A percentile compares a stretch with the other conserved stretches of the same genome.
Conservation (phyloP, 106 monocot species). For the Platanthera zijinensis region DNA sequence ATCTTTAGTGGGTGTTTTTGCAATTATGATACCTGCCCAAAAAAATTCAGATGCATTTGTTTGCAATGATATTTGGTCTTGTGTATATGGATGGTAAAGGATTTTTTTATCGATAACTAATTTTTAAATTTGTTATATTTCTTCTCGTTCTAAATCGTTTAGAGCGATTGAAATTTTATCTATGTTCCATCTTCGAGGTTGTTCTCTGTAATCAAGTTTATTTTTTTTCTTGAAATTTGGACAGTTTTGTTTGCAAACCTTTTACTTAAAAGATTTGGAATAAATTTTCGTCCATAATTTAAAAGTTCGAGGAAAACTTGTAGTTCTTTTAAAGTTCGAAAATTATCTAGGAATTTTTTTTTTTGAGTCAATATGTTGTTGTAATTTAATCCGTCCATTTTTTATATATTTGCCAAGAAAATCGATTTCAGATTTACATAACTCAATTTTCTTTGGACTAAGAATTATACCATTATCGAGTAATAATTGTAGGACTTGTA, state of each 20-base stretch:
- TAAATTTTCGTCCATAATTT: constrained; percentile 6
- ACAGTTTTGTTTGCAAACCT: not conserved
- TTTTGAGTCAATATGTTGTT: too few relatives aligned
- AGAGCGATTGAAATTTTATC: not conserved
- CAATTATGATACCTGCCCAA: too few relatives aligned
- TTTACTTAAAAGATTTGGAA: not conserved
- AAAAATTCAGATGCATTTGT: too few relatives aligned
- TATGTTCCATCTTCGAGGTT: constrained; percentile 7
- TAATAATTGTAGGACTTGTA: too few relatives aligned
- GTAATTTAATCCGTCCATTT: too few relatives aligned
- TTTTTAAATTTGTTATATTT: not conserved
- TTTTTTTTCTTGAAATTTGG: not conserved
- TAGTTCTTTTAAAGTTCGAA: constrained; percentile 1
- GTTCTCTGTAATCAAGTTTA: not conserved
- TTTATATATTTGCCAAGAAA: too few relatives aligned
- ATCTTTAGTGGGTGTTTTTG: too few relatives aligned
- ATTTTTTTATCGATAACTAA: not conserved
- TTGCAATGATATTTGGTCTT: too few relatives aligned
- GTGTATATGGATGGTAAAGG: not conserved
- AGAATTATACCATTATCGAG: too few relatives aligned
- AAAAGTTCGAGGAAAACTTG: not conserved
- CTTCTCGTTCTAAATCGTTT: not conserved
- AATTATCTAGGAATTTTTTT: too few relatives aligned
- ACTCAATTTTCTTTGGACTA: too few relatives aligned
- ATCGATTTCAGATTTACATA: too few relatives aligned